Conservation (phyloP, 2,329 filamentous ascomycete species). For the Lithohypha guttulata region DNA sequence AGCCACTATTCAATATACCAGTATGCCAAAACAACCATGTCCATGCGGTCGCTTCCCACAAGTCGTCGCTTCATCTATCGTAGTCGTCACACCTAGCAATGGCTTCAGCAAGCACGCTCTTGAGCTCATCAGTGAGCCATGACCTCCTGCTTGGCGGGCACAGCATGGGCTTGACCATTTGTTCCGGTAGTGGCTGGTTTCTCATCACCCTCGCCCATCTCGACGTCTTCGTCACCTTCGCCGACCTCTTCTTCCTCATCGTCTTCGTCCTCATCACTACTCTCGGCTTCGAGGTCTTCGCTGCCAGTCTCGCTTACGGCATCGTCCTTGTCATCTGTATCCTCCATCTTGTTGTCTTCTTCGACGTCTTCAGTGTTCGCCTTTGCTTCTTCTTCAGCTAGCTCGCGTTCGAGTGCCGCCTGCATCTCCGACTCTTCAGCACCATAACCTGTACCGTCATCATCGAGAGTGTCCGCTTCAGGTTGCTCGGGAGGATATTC, state of each 20-base stretch:
- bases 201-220: slow-evolving; percentile 41
- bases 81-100: too few species aligned
- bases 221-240: slow-evolving; percentile 35
- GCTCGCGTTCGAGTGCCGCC: slow-evolving; percentile 46
- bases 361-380: slow-evolving; percentile 32
- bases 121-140: slow-evolving; percentile 39
- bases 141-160: slow-evolving; percentile 31
- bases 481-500: slow-evolving; percentile 97
- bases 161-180: slow-evolving; percentile 23
- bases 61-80: too few species aligned
- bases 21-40: too few species aligned
- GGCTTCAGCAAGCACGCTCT: too few species aligned
- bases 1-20: too few species aligned
- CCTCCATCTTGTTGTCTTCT: slow-evolving; percentile 67
- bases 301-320: slow-evolving; percentile 62
- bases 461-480: slow-evolving; percentile 75
- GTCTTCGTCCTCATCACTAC: slow-evolving; percentile 58
- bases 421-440: slow-evolving; percentile 75
- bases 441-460: slow-evolving; percentile 77
- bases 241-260: slow-evolving; percentile 45
- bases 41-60: too few species aligned
- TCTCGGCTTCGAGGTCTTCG: slow-evolving; percentile 70
- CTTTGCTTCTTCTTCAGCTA: slow-evolving; percentile 36
- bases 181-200: slow-evolving; percentile 25
- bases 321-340: slow-evolving; percentile 55